Evolutionary conservation across 768 basidiomycete genomes (phyloP), one percentile per base, ranked within the genome.

Genomic region (Podaxis pistillaris): DNA sequence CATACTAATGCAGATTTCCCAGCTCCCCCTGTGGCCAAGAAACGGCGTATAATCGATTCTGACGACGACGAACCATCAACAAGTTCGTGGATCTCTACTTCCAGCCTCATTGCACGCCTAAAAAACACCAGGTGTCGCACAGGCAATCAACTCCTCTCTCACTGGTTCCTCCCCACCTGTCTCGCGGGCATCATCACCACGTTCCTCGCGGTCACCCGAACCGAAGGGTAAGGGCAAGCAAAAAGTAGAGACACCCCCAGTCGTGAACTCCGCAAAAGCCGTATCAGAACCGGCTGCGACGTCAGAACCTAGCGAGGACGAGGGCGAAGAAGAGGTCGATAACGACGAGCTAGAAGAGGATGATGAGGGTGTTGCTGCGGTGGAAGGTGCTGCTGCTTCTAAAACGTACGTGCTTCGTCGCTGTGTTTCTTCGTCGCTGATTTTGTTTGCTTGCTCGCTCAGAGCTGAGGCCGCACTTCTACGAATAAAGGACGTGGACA

Each of bases 391-490:
- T 38, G 74, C 77, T 12, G 86, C 87, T 2, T 85, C 86, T 0
- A 90, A 91, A 69, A 86, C 79, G 94, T 91, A 65, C 3, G 57
- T 52, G 36, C 44, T 47, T n/a, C 59, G 1, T 54, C 40, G 37
- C 49, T 37, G 3, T n/a, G 24, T 19, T 52, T 12, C 8, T 41
- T 38, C 28, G 33, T 26, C 33, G 7, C 15, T 67, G 11, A 22
- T 65, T 33, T 33, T 33, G 33, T 33, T 40, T 63, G 44, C 56
- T 51, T 30, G 49, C 33, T 60, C 28, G 17, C 6, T 50, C 61
- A 89, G 93, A 74, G 91, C 86, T n/a, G 83, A 91, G 70, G 84
- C 83, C 44, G 88, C 83, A 8, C 72, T 92, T 33, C 81, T 79
- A 22, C 81, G 81, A 66, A 82, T 77, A 51, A 72, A 79, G 19